Percentiles rank a stretch among this genome's conserved stretches.
Conservation (phyloP, 495 filamentous ascomycete genomes). For the Penicillium cataractarum region DNA sequence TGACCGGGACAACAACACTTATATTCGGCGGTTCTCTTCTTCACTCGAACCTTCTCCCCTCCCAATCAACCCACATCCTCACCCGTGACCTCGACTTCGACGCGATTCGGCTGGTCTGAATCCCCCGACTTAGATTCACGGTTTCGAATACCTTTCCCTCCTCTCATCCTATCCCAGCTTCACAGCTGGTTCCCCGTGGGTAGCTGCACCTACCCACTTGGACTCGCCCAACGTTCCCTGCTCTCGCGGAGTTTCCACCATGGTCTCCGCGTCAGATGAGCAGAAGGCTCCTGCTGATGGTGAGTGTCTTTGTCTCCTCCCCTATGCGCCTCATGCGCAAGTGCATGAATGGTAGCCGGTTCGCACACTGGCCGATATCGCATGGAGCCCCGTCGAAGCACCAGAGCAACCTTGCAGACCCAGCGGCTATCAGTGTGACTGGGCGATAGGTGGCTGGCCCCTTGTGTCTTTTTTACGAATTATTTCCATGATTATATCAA, state of each 20-base stretch:
- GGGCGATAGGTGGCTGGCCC: neutral
- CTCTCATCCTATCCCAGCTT: neutral
- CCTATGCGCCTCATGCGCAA: neutral
- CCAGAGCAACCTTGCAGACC: slow-evolving; percentile 7
- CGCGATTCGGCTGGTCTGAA: slow-evolving; percentile 17
- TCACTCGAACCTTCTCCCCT: neutral
- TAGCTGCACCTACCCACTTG: slow-evolving; percentile 7
- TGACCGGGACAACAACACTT: slow-evolving; percentile 22
- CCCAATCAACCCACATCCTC: slow-evolving; percentile 6
- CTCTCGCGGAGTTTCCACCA: slow-evolving; percentile 6
- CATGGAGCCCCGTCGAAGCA: slow-evolving; percentile 1
- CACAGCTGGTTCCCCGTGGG: neutral
- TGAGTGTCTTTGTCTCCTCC: slow-evolving; percentile 5
- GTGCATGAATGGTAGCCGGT: neutral
- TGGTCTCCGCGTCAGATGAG: slow-evolving; percentile 19
- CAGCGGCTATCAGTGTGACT: slow-evolving; percentile 1
- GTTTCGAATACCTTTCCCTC: neutral
- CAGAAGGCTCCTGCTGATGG: slow-evolving; percentile 14
- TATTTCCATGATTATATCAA: neutral
- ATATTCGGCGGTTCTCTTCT: slow-evolving; percentile 7
- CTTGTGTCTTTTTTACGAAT: neutral
- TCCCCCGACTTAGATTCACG: neutral
- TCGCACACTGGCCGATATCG: slow-evolving; percentile 5
- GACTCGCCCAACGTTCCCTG: slow-evolving; percentile 3
- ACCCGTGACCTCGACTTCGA: slow-evolving; percentile 2